Evolutionary conservation across 2,329 filamentous ascomycete species (phyloP).

Genomic region (Bipolaris victoriae): DNA sequence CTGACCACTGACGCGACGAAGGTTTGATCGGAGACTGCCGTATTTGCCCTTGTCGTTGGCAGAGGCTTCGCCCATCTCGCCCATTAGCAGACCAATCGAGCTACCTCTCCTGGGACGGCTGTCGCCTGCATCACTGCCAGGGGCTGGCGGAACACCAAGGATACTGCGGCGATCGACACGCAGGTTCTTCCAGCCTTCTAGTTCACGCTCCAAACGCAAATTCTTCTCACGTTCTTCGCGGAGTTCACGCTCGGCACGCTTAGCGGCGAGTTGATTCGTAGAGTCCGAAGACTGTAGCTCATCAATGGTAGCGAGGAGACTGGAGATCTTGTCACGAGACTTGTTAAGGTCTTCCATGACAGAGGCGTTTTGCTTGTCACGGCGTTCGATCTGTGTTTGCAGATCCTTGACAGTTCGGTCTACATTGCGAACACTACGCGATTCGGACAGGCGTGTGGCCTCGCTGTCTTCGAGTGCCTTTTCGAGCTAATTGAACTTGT

Average conservation of each 20-base stretch:
- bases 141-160: constrained; percentile 41
- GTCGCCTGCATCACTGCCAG: constrained; percentile 53
- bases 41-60: constrained; percentile 42
- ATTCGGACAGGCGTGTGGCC: constrained; percentile 76
- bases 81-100: constrained; percentile 49
- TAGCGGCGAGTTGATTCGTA: constrained; percentile 76
- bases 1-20: constrained; percentile 53
- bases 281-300: constrained; percentile 91
- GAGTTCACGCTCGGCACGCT: constrained; percentile 87
- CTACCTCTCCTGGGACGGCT: constrained; percentile 53
- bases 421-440: constrained; percentile 87
- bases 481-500: constrained; percentile 70
- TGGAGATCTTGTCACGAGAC: constrained; percentile 87
- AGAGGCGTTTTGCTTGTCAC: constrained; percentile 83
- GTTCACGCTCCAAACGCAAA: constrained; percentile 81
- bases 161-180: constrained; percentile 63
- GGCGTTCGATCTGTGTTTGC: constrained; percentile 88
- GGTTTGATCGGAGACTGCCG: constrained; percentile 38
- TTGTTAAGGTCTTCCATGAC: constrained; percentile 83
- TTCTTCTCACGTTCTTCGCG: constrained; percentile 85
- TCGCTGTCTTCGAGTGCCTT: constrained; percentile 84
- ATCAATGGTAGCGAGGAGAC: constrained; percentile 88
- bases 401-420: constrained; percentile 94
- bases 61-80: constrained; percentile 44
- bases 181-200: constrained; percentile 79